Conservation (phyloP, 768 basidiomycete species). For the Jaapia argillacea region DNA sequence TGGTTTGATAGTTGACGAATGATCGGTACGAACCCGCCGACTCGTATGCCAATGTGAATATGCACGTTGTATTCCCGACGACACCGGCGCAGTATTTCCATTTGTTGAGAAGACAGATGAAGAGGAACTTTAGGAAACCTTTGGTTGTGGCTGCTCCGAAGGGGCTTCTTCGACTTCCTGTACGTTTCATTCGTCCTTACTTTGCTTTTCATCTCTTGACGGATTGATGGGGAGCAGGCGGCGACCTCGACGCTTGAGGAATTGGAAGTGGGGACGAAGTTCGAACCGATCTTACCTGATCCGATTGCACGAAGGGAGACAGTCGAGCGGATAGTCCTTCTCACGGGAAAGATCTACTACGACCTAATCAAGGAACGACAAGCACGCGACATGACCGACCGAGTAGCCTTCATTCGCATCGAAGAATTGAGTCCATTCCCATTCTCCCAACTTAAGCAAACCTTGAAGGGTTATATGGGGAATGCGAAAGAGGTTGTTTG, state of each 20-base stretch:
- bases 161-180: constrained; percentile 66
- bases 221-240: constrained; percentile 33
- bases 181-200: constrained; percentile 25
- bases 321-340: constrained; percentile 58
- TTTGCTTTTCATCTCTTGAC: not conserved
- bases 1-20: constrained; percentile 56
- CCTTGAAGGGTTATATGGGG: constrained; percentile 33
- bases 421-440: constrained; percentile 91
- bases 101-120: constrained; percentile 77
- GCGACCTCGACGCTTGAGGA: constrained; percentile 62
- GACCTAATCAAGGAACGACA: constrained; percentile 69
- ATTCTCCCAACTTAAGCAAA: constrained; percentile 38
- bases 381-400: constrained; percentile 30
- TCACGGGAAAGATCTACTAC: constrained; percentile 84
- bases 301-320: constrained; percentile 22
- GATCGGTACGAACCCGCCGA: constrained; percentile 39
- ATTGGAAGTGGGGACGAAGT: constrained; percentile 45
- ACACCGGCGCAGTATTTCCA: constrained; percentile 93
- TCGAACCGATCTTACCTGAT: constrained; percentile 62
- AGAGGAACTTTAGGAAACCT: constrained; percentile 80
- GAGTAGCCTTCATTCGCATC: constrained; percentile 63
- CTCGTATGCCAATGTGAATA: constrained; percentile 50
- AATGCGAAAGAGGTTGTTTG: constrained; percentile 39
- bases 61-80: constrained; percentile 79
- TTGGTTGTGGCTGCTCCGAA: constrained; percentile 82